Conservation (phyloP, 768 basidiomycete genomes). For the Hygrocybe coccinea region DNA sequence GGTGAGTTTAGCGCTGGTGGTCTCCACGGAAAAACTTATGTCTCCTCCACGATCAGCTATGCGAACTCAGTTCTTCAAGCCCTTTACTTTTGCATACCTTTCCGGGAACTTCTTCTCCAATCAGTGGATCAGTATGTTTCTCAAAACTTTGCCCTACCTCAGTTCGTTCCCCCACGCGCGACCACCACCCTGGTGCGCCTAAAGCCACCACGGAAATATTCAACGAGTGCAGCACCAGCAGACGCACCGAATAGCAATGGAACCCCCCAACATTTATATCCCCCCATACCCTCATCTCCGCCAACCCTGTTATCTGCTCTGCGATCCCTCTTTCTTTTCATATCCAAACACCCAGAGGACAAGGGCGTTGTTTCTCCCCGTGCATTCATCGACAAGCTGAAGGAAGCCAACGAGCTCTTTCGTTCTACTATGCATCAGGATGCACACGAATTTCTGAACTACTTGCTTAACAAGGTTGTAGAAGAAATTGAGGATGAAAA, state of each 20-base stretch:
- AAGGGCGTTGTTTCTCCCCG: constrained; percentile 86
- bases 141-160: constrained; percentile 23
- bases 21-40: constrained; percentile 6
- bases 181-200: constrained; percentile 42
- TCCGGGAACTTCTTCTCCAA: constrained; percentile 85
- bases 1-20: constrained; percentile 44
- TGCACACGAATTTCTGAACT: constrained; percentile 97
- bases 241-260: constrained; percentile 6
- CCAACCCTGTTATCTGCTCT: constrained; percentile 87
- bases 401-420: constrained; percentile 88
- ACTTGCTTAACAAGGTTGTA: constrained; percentile 84
- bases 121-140: constrained; percentile 48
- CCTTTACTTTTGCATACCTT: constrained; percentile 91
- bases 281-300: constrained; percentile 52
- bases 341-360: constrained; percentile 71
- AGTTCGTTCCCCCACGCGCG: constrained; percentile 23
- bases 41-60: constrained; percentile 54
- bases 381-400: constrained; percentile 90
- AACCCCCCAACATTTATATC: constrained; percentile 27
- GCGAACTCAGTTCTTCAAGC: constrained; percentile 98
- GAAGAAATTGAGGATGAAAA: constrained; percentile 84
- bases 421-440: constrained; percentile 93
- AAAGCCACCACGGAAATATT: constrained; percentile 52
- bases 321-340: constrained; percentile 82
- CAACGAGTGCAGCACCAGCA: constrained; percentile 27